A percentile compares a stretch with the other conserved stretches of the same genome.
These are phyloP conservation scores for Cucurbita moschata DNA, from an alignment of 306 rosid species.

Conservation along the genomic window DNA sequence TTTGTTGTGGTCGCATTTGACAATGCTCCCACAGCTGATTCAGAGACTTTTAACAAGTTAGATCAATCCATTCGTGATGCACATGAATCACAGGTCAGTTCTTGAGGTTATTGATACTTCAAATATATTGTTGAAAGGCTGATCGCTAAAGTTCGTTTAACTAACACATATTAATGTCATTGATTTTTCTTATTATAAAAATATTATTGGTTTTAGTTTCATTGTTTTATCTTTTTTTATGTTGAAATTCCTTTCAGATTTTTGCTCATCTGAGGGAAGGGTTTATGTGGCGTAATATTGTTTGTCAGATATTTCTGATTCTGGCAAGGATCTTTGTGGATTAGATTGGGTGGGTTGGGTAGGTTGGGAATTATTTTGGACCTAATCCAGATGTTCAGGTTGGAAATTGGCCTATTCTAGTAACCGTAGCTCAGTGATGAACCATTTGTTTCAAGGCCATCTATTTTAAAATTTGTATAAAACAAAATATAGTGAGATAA, in stretches of 20 bases:
- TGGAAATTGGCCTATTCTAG: background rate
- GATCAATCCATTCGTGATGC: conserved; percentile 58
- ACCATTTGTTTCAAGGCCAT: too few species aligned
- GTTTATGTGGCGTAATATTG: background rate
- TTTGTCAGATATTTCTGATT: background rate
- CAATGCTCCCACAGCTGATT: conserved; percentile 85
- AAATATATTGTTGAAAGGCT: background rate
- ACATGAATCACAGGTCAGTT: conserved; percentile 69
- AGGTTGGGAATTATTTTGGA: background rate
- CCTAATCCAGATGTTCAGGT: background rate
- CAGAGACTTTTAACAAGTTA: conserved; percentile 58
- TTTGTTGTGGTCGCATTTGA: conserved; percentile 76
- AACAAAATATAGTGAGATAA: too few species aligned
- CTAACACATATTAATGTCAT: background rate
- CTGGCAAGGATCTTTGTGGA: background rate
- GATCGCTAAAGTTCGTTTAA: background rate
- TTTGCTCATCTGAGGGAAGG: background rate
- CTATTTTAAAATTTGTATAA: too few species aligned
- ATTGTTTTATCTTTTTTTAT: background rate
- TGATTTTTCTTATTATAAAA: too few species aligned
- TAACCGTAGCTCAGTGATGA: too few species aligned
- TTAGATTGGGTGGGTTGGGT: background rate
- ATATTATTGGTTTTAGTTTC: background rate
- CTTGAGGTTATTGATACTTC: conserved; percentile 2
- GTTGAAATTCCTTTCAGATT: background rate